Conservation (phyloP, 805 yeast genomes). For the Wickerhamiella azymoides region DNA sequence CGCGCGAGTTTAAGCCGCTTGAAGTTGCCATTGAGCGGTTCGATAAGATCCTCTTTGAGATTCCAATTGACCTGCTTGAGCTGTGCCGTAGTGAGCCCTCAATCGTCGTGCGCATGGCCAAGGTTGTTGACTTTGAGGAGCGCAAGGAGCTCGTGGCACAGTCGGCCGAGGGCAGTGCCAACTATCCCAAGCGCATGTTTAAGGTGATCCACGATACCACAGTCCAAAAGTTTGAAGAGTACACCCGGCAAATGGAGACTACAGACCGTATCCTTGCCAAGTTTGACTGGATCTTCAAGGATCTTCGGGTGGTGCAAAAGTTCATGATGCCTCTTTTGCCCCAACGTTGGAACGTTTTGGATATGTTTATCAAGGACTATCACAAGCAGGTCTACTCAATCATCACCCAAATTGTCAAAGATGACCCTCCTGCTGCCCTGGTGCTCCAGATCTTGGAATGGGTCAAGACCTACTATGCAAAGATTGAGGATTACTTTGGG, state of each 20-base stretch:
- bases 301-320: slow-evolving; percentile 49
- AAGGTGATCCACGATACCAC: slow-evolving; percentile 46
- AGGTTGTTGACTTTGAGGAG: slow-evolving; percentile 69
- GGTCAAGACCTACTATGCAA: slow-evolving; percentile 52
- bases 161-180: neutral
- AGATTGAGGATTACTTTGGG: slow-evolving; percentile 38
- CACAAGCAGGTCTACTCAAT: slow-evolving; percentile 51
- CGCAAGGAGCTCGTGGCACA: slow-evolving; percentile 58
- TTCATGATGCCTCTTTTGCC: slow-evolving; percentile 54
- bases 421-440: slow-evolving; percentile 66
- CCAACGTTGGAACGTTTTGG: slow-evolving; percentile 55
- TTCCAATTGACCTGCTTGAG: slow-evolving; percentile 61
- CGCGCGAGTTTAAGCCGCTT: slow-evolving; percentile 39
- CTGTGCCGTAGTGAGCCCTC: slow-evolving; percentile 55
- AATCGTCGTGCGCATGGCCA: slow-evolving; percentile 55
- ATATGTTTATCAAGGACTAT: slow-evolving; percentile 48
- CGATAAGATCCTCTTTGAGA: slow-evolving; percentile 44
- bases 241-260: slow-evolving; percentile 41
- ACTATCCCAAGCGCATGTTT: slow-evolving; percentile 29
- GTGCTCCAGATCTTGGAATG: slow-evolving; percentile 62
- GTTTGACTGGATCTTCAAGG: slow-evolving; percentile 74
- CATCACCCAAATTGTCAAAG: slow-evolving; percentile 45
- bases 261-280: slow-evolving; percentile 43
- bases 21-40: slow-evolving; percentile 40
- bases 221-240: slow-evolving; percentile 50